These are phyloP conservation scores for Aspergillus kassunensis DNA, from an alignment of 495 filamentous ascomycete genomes.

Conservation along the genomic window DNA sequence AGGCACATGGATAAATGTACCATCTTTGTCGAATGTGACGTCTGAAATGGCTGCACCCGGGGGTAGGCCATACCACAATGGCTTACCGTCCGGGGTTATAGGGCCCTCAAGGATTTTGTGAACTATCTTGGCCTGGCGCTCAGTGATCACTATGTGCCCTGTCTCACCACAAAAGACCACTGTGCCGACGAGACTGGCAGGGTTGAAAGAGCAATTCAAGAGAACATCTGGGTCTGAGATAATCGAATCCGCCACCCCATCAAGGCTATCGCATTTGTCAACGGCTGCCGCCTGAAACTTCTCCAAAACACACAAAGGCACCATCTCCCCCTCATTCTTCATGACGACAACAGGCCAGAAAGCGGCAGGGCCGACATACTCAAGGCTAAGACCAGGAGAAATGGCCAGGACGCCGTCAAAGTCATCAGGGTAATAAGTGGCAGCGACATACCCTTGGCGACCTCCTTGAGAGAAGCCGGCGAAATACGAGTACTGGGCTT, in stretches of 20 bases:
- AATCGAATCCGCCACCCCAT: slow-evolving; percentile 2
- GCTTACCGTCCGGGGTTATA: not conserved
- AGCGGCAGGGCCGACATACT: not conserved
- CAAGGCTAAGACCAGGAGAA: slow-evolving; percentile 27
- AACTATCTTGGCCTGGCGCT: slow-evolving; percentile 6
- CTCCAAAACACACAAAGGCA: slow-evolving; percentile 1
- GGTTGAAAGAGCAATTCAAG: not conserved
- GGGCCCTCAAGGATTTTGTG: slow-evolving; percentile 3
- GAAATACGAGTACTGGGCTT: slow-evolving; percentile 32
- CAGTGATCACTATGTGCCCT: not conserved
- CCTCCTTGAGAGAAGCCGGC: slow-evolving; percentile 46
- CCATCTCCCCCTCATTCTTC: not conserved
- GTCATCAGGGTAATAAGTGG: slow-evolving; percentile 33
- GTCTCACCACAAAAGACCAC: not conserved
- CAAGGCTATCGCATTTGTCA: slow-evolving; percentile 1
- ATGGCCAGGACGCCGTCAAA: slow-evolving; percentile 59
- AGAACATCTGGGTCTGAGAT: not conserved
- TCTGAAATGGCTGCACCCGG: slow-evolving; percentile 5
- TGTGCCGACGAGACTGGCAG: not conserved
- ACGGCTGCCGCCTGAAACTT: not conserved
- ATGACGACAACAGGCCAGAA: slow-evolving; percentile 8
- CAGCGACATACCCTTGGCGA: slow-evolving; percentile 35
- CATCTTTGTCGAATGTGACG: not conserved
- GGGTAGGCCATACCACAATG: slow-evolving; percentile 5
- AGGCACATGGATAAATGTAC: not conserved